Evolutionary conservation across 352 stramenopile genomes (phyloP).

Genomic region (Saprolegnia diclina): DNA sequence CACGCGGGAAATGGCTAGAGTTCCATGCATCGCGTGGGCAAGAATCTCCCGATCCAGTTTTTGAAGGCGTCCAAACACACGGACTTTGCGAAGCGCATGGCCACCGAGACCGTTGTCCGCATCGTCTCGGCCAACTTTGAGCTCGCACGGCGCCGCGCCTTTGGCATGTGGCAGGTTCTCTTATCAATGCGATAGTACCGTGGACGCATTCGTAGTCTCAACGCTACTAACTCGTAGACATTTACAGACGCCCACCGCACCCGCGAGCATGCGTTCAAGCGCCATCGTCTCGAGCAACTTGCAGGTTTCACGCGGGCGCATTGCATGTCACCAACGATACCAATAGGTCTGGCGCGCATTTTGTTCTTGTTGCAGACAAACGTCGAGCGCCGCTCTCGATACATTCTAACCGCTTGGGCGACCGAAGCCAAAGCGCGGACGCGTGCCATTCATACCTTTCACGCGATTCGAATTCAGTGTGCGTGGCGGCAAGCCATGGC

Average conservation of each 20-base stretch:
- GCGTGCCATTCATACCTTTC: not conserved
- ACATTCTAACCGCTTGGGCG: conserved; percentile 4
- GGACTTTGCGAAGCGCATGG: conserved; percentile 18
- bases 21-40: conserved; percentile 22
- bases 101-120: conserved; percentile 17
- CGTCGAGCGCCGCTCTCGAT: not conserved
- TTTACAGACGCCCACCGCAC: not conserved
- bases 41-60: conserved; percentile 26
- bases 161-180: conserved; percentile 13
- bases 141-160: not conserved
- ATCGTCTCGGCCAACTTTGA: conserved; percentile 14
- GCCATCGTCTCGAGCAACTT: conserved; percentile 4
- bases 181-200: not conserved
- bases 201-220: not conserved
- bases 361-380: conserved; percentile 3
- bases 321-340: not conserved
- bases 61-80: conserved; percentile 22
- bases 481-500: conserved; percentile 18
- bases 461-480: conserved; percentile 11
- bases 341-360: conserved; percentile 9
- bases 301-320: not conserved
- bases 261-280: conserved; percentile 11
- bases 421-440: not conserved
- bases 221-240: not conserved
- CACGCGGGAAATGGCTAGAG: not conserved